Percentiles rank a stretch among this genome's conserved stretches.
These are phyloP conservation scores for Pythium dissimile DNA, from an alignment of 352 stramenopile species.

Conservation along the genomic window DNA sequence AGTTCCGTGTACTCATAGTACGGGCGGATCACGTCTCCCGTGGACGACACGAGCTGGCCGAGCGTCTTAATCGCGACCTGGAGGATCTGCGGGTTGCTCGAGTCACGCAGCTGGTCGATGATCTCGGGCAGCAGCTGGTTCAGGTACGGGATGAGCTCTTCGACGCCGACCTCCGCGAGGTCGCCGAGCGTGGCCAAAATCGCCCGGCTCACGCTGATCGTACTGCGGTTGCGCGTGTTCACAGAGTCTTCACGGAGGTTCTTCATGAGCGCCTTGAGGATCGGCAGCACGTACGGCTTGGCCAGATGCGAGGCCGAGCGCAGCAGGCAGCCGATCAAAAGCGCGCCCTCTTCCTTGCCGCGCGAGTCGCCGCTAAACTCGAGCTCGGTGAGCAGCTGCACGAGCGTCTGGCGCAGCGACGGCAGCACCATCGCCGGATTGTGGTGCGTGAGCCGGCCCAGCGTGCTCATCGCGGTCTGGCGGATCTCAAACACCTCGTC, in stretches of 20 bases:
- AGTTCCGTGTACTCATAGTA: constrained; percentile 86
- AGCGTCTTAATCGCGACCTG: constrained; percentile 85
- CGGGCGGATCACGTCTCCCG: constrained; percentile 78
- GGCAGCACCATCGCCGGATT: constrained; percentile 80
- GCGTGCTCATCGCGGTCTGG: constrained; percentile 86
- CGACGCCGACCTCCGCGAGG: constrained; percentile 69
- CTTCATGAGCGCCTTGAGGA: constrained; percentile 83
- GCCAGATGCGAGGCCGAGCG: constrained; percentile 73
- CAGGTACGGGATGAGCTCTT: constrained; percentile 80
- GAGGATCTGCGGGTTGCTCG: constrained; percentile 81
- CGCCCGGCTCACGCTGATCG: constrained; percentile 77
- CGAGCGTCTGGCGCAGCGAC: constrained; percentile 79
- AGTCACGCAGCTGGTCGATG: constrained; percentile 84
- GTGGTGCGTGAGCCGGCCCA: constrained; percentile 80
- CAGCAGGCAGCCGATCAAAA: constrained; percentile 78
- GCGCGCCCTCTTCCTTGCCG: constrained; percentile 78
- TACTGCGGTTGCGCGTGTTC: constrained; percentile 69
- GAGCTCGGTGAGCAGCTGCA: constrained; percentile 83
- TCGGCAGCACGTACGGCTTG: constrained; percentile 84
- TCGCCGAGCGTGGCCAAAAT: constrained; percentile 82
- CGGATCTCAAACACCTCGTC: constrained; percentile 87
- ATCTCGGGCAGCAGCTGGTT: constrained; percentile 83
- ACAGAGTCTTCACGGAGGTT: constrained; percentile 83
- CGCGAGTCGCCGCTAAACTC: constrained; percentile 82
- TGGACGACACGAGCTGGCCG: constrained; percentile 77